A percentile compares a stretch with the other conserved stretches of the same genome.
Evolutionary conservation across 129 eudicot genomes (phyloP).

Genomic region (Glebionis coronaria): DNA sequence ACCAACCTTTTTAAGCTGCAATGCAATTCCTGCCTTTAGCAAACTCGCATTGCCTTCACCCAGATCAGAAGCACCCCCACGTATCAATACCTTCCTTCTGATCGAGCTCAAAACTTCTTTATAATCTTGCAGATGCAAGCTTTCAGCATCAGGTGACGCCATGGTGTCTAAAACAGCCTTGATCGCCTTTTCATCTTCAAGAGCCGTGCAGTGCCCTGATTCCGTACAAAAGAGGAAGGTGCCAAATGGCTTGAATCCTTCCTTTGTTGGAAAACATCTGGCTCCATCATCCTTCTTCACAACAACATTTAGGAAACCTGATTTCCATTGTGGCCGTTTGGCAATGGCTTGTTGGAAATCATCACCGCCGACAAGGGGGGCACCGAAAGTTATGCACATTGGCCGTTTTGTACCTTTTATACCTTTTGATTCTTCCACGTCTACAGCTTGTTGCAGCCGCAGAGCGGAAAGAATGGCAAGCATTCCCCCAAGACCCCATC

Average conservation of each 20-base stretch:
- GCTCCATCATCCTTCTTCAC: conserved; percentile 40
- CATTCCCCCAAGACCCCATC: conserved; percentile 26
- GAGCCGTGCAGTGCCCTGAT: conserved; percentile 36
- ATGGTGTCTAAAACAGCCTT: conserved; percentile 28
- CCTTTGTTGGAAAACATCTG: conserved; percentile 18
- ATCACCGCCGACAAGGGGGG: conserved; percentile 49
- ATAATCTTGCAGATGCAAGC: conserved; percentile 30
- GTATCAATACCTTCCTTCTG: conserved; percentile 30
- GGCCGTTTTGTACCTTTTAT: conserved; percentile 26
- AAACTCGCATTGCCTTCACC: conserved; percentile 11
- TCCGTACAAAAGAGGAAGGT: conserved; percentile 41
- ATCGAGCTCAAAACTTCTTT: conserved; percentile 21
- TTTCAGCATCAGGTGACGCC: not conserved
- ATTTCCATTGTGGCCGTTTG: conserved; percentile 52
- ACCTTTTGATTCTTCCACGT: conserved; percentile 24
- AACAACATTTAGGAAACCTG: conserved; percentile 45
- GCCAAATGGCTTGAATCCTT: conserved; percentile 48
- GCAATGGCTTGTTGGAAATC: conserved; percentile 39
- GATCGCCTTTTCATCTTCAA: conserved; percentile 37
- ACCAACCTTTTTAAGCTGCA: conserved; percentile 36
- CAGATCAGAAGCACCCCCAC: conserved; percentile 24
- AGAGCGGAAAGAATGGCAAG: conserved; percentile 51
- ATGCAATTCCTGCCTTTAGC: conserved; percentile 30
- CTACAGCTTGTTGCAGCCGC: conserved; percentile 30
- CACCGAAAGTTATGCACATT: conserved; percentile 55